Evolutionary conservation across 2,329 filamentous ascomycete genomes (phyloP).

Genomic region (Penicillium sp.): DNA sequence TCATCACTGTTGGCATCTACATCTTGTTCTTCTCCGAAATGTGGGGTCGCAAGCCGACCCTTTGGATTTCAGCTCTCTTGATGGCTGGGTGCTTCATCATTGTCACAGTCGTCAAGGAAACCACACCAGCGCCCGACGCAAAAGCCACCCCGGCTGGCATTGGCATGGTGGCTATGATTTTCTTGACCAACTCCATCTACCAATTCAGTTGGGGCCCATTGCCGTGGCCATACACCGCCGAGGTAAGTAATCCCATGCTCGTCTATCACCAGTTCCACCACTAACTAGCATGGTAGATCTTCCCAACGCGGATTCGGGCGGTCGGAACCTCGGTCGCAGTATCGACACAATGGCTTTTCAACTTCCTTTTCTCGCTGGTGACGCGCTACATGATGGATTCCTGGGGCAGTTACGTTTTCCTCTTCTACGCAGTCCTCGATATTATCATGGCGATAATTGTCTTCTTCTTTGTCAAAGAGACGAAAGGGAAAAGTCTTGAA

Average conservation of each 20-base stretch:
- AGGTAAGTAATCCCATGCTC: slow-evolving; percentile 10
- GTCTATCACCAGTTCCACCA: neutral
- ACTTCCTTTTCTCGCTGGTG: slow-evolving; percentile 42
- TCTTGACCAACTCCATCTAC: slow-evolving; percentile 29
- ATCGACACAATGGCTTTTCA: slow-evolving; percentile 40
- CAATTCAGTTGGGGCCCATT: slow-evolving; percentile 36
- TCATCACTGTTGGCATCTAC: slow-evolving; percentile 48
- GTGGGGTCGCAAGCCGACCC: slow-evolving; percentile 49
- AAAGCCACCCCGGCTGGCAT: slow-evolving; percentile 38
- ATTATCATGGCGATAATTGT: slow-evolving; percentile 32
- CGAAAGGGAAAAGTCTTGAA: slow-evolving; percentile 37
- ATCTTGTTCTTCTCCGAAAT: slow-evolving; percentile 50
- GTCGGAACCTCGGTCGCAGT: slow-evolving; percentile 38
- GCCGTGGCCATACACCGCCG: slow-evolving; percentile 35
- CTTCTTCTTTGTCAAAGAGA: slow-evolving; percentile 41
- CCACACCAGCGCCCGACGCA: slow-evolving; percentile 36
- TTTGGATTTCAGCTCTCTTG: slow-evolving; percentile 46
- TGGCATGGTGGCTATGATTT: slow-evolving; percentile 51
- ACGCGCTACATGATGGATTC: slow-evolving; percentile 41
- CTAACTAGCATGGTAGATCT: slow-evolving; percentile 25
- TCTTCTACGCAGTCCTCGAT: slow-evolving; percentile 41
- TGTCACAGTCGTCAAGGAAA: slow-evolving; percentile 46
- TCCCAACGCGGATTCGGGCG: slow-evolving; percentile 39
- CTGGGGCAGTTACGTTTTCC: slow-evolving; percentile 39
- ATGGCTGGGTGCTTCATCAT: slow-evolving; percentile 54